Conservation (phyloP, 345 rosid genomes). For the Boechera divaricarpa region DNA sequence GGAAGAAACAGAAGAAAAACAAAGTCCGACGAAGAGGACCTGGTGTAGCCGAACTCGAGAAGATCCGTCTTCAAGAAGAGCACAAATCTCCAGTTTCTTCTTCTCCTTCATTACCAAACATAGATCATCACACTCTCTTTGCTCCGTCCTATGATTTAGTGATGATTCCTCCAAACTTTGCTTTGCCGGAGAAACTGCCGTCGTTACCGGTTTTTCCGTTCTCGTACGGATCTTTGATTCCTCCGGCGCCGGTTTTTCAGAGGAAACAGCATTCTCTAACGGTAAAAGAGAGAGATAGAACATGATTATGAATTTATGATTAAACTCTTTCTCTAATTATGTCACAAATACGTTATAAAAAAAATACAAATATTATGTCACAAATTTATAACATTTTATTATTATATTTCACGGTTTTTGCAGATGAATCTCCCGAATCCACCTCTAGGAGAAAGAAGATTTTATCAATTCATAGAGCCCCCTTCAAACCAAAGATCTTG, state of each 20-base stretch:
- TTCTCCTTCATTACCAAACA: slow-evolving; percentile 15
- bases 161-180: slow-evolving; percentile 18
- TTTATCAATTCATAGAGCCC: slow-evolving; percentile 61
- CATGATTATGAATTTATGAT: background rate
- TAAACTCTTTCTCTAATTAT: background rate
- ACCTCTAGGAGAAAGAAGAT: slow-evolving; percentile 37
- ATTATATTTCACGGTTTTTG: background rate
- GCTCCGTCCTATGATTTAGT: slow-evolving; percentile 11
- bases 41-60: slow-evolving; percentile 78
- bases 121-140: slow-evolving; percentile 23
- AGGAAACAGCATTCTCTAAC: slow-evolving; percentile 6
- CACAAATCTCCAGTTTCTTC: slow-evolving; percentile 39
- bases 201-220: background rate
- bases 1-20: slow-evolving; percentile 50
- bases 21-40: slow-evolving; percentile 69
- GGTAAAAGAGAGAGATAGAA: background rate
- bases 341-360: background rate
- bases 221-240: background rate
- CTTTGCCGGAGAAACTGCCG: slow-evolving; percentile 10
- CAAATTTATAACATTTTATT: background rate
- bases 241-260: slow-evolving; percentile 19
- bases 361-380: background rate
- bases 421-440: slow-evolving; percentile 52
- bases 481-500: slow-evolving; percentile 73
- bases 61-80: slow-evolving; percentile 59